Evolutionary conservation across 345 rosid species (phyloP).

Genomic region (Lagerstroemia speciosa): DNA sequence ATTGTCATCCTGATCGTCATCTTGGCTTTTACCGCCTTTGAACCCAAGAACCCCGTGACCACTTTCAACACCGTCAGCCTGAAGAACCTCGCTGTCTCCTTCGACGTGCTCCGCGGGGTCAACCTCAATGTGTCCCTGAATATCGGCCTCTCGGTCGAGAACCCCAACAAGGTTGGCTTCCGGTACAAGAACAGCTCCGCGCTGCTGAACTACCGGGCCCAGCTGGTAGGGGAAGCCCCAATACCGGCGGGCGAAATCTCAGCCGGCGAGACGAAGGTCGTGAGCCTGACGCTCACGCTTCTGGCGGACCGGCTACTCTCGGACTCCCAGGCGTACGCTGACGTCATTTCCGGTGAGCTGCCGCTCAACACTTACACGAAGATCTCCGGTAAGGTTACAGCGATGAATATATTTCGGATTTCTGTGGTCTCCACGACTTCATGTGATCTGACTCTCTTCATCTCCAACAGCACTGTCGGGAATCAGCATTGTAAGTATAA

Average conservation of each 20-base stretch:
- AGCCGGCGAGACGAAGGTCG: constrained; percentile 26
- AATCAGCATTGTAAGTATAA: constrained; percentile 49
- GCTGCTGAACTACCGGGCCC: constrained; percentile 46
- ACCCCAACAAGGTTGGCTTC: constrained; percentile 65
- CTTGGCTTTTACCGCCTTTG: constrained; percentile 61
- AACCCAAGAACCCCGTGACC: constrained; percentile 44
- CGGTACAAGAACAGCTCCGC: constrained; percentile 38
- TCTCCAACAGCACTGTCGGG: constrained; percentile 32
- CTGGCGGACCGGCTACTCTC: constrained; percentile 58
- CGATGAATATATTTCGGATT: constrained; percentile 36
- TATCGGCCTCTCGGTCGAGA: constrained; percentile 41
- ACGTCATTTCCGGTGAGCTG: constrained; percentile 28
- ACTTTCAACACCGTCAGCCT: constrained; percentile 39
- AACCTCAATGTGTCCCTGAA: constrained; percentile 42
- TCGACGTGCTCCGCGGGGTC: constrained; percentile 19
- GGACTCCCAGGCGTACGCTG: constrained; percentile 25
- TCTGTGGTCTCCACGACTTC: constrained; percentile 34
- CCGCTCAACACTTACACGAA: constrained; percentile 34
- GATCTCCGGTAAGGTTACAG: constrained; percentile 49
- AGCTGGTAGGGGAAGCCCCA: constrained; percentile 54
- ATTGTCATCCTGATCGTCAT: constrained; percentile 34
- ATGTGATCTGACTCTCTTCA: constrained; percentile 43
- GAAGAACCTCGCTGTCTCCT: constrained; percentile 18
- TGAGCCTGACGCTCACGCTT: constrained; percentile 55
- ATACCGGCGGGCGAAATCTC: constrained; percentile 47